These are phyloP conservation scores for Retiboletus flavoniger DNA, from an alignment of 1,284 basidiomycete genomes.

Conservation along the genomic window DNA sequence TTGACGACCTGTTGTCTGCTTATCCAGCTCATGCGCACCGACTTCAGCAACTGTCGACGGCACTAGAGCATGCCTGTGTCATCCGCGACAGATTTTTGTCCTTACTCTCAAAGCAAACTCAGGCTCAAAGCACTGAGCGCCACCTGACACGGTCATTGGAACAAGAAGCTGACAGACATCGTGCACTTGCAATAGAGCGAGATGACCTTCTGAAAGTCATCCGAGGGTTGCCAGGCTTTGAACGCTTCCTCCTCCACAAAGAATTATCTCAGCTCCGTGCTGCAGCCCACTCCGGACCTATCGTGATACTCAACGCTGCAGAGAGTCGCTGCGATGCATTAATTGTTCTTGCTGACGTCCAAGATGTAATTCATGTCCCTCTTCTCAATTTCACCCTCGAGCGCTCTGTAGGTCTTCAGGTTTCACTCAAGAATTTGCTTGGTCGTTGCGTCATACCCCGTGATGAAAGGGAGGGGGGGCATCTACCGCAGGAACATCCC, in stretches of 20 bases:
- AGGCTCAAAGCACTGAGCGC: neutral
- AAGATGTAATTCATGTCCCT: neutral
- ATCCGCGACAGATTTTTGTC: neutral
- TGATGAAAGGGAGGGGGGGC: neutral
- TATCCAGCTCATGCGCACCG: constrained; percentile 1
- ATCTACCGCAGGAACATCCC: neutral
- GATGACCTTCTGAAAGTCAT: neutral
- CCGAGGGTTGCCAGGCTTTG: neutral
- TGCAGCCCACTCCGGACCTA: neutral
- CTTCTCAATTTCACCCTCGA: neutral
- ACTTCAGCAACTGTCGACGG: neutral
- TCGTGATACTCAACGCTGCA: too few species aligned
- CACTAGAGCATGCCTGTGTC: neutral
- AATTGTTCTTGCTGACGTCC: neutral
- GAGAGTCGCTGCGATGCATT: neutral
- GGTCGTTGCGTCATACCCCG: neutral
- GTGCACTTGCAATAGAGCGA: constrained; percentile 1
- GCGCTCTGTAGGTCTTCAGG: neutral
- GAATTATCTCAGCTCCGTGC: neutral
- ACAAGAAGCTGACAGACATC: neutral
- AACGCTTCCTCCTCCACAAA: constrained; percentile 2
- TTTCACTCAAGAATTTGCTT: neutral
- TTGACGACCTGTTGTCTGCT: neutral
- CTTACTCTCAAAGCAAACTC: neutral
- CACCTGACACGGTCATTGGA: neutral